Evolutionary conservation across 176 grass and related monocot genomes (phyloP).

Genomic region (Zea luxurians): DNA sequence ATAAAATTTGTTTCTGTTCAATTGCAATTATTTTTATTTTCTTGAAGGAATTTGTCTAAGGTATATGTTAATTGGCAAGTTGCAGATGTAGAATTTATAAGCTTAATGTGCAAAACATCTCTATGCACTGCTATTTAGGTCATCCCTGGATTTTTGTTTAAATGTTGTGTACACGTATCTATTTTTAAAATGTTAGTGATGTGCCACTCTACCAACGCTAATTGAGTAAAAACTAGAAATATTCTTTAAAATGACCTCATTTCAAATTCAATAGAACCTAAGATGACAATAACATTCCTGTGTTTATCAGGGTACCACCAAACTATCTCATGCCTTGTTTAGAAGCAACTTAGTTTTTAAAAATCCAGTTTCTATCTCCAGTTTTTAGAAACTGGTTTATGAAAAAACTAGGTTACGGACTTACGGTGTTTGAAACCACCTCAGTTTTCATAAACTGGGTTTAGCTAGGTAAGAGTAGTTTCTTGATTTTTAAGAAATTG

Average conservation of each 20-base stretch:
- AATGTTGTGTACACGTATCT: background rate
- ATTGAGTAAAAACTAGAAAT: background rate
- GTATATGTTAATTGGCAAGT: background rate
- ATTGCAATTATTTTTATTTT: background rate
- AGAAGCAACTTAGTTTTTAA: no score
- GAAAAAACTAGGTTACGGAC: no score
- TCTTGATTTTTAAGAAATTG: no score
- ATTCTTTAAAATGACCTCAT: background rate
- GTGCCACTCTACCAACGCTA: background rate
- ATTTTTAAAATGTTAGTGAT: conserved; percentile 3
- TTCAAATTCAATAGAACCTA: background rate
- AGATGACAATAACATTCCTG: background rate
- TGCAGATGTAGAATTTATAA: background rate
- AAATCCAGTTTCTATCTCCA: no score
- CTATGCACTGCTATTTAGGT: background rate
- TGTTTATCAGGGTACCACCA: background rate
- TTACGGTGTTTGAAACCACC: no score
- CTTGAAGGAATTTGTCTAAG: background rate
- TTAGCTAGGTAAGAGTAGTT: no score
- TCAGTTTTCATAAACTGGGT: no score
- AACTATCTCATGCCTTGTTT: background rate
- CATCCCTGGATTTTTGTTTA: background rate
- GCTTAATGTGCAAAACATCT: background rate
- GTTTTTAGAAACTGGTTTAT: no score
- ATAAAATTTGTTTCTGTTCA: background rate